Evolutionary conservation across 306 rosid genomes (phyloP).

Genomic region (cucumber (Cucumis sativus)): Cucumber_9930_V3 NC_026658.2:24851001-24851500

Average conservation of each 20-base stretch:
- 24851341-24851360: neutral
- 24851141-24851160: too few species aligned
- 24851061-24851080: too few species aligned
- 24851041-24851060: too few species aligned
- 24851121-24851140: too few species aligned
- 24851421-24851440: neutral
- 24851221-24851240: neutral
- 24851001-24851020: too few species aligned
- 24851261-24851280: neutral
- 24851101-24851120: too few species aligned
- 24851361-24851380: neutral
- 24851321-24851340: neutral
- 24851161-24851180: too few species aligned
- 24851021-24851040: too few species aligned
- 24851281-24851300: neutral
- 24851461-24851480: neutral
- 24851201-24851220: neutral
- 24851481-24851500: neutral
- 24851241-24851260: neutral
- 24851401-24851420: neutral
- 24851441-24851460: neutral
- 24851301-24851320: neutral
- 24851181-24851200: neutral
- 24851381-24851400: neutral
- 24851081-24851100: too few species aligned